These are phyloP conservation scores for Geoglossum glabrum DNA, from an alignment of 495 filamentous ascomycete species.

Conservation along the genomic window DNA sequence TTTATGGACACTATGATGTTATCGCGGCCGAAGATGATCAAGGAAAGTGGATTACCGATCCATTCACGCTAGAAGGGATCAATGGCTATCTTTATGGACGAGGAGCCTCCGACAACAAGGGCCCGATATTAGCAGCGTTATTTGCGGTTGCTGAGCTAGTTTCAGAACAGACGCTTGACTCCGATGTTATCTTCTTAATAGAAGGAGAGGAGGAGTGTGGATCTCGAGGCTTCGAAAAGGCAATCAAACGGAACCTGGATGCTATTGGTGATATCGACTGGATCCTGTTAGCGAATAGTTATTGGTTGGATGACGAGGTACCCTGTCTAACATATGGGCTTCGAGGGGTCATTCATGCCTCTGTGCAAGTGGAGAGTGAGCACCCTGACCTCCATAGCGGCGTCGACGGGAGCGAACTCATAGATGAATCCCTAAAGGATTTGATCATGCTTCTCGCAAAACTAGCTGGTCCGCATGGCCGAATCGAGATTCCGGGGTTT, in stretches of 20 bases:
- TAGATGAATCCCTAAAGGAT: slow-evolving; percentile 82
- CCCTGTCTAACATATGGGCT: slow-evolving; percentile 91
- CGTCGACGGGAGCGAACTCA: slow-evolving; percentile 73
- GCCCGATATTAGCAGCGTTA: slow-evolving; percentile 76
- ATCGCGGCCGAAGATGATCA: slow-evolving; percentile 70
- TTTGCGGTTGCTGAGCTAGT: slow-evolving; percentile 81
- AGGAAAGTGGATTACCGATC: slow-evolving; percentile 65
- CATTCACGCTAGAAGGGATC: slow-evolving; percentile 64
- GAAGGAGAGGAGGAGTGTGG: slow-evolving; percentile 96
- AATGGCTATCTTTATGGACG: slow-evolving; percentile 95
- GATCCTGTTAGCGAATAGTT: slow-evolving; percentile 87
- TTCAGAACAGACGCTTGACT: slow-evolving; percentile 53
- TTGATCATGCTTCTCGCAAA: slow-evolving; percentile 61
- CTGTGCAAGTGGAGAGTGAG: slow-evolving; percentile 62
- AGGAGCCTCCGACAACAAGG: slow-evolving; percentile 92
- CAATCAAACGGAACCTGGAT: slow-evolving; percentile 56
- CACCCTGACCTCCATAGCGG: slow-evolving; percentile 86
- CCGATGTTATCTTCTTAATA: slow-evolving; percentile 81
- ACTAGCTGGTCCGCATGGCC: slow-evolving; percentile 48
- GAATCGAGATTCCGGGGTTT: slow-evolving; percentile 52
- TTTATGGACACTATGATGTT: slow-evolving; percentile 98
- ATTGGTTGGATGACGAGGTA: slow-evolving; percentile 91
- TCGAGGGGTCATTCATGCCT: slow-evolving; percentile 87
- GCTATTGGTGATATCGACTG: slow-evolving; percentile 80
- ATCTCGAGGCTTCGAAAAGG: slow-evolving; percentile 68